Conservation (phyloP, 805 yeast species). For the Kockiozyma suomiensis region DNA sequence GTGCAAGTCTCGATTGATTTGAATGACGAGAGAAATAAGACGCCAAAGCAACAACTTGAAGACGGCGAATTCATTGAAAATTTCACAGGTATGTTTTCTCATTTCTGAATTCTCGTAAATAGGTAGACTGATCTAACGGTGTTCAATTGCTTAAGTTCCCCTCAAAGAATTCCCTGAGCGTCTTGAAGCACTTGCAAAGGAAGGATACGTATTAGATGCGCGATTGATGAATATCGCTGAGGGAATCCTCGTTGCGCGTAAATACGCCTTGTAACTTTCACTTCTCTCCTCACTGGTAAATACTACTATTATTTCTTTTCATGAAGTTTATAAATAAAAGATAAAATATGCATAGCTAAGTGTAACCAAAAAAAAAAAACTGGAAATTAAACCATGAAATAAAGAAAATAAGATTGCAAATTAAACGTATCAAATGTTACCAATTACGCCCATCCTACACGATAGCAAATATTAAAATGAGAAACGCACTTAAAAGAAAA, state of each 20-base stretch:
- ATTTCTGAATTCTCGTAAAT: background rate
- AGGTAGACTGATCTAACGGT: too few relatives aligned
- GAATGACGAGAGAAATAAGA: constrained; percentile 60
- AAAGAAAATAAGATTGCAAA: background rate
- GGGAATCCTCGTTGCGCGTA: constrained; percentile 65
- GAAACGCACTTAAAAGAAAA: too few relatives aligned
- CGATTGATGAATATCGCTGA: constrained; percentile 83
- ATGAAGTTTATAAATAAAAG: background rate
- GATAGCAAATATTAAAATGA: background rate
- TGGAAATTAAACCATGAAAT: background rate
- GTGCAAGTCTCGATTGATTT: constrained; percentile 80
- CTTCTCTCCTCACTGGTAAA: background rate
- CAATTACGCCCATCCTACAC: too few relatives aligned
- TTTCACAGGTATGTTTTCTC: constrained; percentile 48
- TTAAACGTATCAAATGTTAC: too few relatives aligned
- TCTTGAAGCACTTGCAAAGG: constrained; percentile 53
- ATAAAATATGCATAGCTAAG: background rate
- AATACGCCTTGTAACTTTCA: constrained; percentile 26
- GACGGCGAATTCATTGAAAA: constrained; percentile 91
- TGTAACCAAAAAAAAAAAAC: background rate
- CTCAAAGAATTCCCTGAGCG: constrained; percentile 58
- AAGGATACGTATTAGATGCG: constrained; percentile 84
- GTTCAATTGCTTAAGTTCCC: constrained; percentile 57
- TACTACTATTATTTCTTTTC: background rate
- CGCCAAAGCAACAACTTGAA: constrained; percentile 77